Conservation (phyloP, 192 early-diverging fungal genomes). For the Diversispora epigaea region DNA sequence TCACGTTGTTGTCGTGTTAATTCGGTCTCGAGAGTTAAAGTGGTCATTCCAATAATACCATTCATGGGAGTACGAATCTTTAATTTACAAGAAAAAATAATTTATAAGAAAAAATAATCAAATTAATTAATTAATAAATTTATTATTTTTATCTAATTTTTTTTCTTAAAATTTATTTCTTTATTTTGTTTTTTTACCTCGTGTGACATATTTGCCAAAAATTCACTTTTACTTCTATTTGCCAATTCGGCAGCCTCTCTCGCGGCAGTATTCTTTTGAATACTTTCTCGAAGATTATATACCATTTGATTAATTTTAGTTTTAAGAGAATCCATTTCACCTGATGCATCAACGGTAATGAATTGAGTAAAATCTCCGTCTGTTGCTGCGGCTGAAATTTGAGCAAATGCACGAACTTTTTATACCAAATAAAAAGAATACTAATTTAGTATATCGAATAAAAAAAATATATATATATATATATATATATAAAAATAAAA, state of each 20-base stretch:
- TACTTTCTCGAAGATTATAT: constrained; percentile 68
- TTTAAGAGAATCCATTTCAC: constrained; percentile 83
- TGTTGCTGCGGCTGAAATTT: constrained; percentile 71
- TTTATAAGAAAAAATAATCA: constrained; percentile 57
- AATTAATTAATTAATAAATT: neutral
- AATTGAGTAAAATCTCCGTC: constrained; percentile 69
- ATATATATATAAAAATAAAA: neutral
- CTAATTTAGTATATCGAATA: neutral
- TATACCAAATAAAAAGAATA: neutral
- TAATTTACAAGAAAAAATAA: constrained; percentile 63
- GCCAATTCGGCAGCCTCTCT: constrained; percentile 80
- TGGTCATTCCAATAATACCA: constrained; percentile 77
- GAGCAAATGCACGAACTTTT: constrained; percentile 72
- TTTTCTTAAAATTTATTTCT: neutral
- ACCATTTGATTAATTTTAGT: constrained; percentile 86
- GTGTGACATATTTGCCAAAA: constrained; percentile 67
- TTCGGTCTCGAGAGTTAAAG: constrained; percentile 72
- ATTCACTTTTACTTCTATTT: constrained; percentile 75
- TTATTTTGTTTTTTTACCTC: constrained; percentile 42
- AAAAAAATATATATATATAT: neutral
- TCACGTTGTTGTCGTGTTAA: constrained; percentile 79
- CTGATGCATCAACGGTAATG: constrained; percentile 76
- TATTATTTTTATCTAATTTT: neutral
- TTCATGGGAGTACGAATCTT: constrained; percentile 83
- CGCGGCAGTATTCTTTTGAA: constrained; percentile 75